A percentile compares a stretch with the other conserved stretches of the same genome.
phyloP scores from a whole-genome alignment of 2,329 filamentous ascomycete species.

The Sordariomycetes sp. region DNA sequence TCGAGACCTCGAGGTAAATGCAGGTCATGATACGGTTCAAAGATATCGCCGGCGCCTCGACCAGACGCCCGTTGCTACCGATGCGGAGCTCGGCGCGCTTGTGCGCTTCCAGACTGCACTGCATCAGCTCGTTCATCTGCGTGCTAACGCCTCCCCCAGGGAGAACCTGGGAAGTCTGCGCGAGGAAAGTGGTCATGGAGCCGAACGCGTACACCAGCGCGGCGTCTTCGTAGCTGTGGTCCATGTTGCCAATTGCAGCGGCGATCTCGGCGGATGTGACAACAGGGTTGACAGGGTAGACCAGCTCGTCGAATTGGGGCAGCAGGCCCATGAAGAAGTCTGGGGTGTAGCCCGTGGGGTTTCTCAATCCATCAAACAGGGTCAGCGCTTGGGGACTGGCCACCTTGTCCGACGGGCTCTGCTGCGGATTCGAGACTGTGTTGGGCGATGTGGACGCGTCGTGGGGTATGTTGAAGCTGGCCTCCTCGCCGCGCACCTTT shows the following conservation, averaged over 20 bases:
- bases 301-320: slow-evolving; percentile 21
- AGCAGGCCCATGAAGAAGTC: slow-evolving; percentile 23
- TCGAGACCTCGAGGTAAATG: slow-evolving; percentile 42
- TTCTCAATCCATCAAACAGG: not conserved
- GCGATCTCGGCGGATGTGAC: slow-evolving; percentile 19
- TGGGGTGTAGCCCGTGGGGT: slow-evolving; percentile 10
- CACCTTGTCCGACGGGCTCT: not conserved
- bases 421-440: too few species aligned
- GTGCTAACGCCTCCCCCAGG: slow-evolving; percentile 16
- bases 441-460: not conserved
- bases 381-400: slow-evolving; percentile 3
- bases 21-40: slow-evolving; percentile 37
- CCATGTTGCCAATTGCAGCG: slow-evolving; percentile 19
- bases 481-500: slow-evolving; percentile 18
- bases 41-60: slow-evolving; percentile 26
- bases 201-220: slow-evolving; percentile 24
- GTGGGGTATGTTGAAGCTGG: not conserved
- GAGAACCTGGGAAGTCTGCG: slow-evolving; percentile 16
- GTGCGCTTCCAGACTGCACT: slow-evolving; percentile 17
- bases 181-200: slow-evolving; percentile 24
- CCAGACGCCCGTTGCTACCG: slow-evolving; percentile 20
- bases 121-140: slow-evolving; percentile 18
- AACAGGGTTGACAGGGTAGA: slow-evolving; percentile 26
- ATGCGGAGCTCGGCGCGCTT: slow-evolving; percentile 13
- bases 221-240: slow-evolving; percentile 20